Evolutionary conservation across 2,329 filamentous ascomycete genomes (phyloP).

Genomic region (Colletotrichum truncatum): DNA sequence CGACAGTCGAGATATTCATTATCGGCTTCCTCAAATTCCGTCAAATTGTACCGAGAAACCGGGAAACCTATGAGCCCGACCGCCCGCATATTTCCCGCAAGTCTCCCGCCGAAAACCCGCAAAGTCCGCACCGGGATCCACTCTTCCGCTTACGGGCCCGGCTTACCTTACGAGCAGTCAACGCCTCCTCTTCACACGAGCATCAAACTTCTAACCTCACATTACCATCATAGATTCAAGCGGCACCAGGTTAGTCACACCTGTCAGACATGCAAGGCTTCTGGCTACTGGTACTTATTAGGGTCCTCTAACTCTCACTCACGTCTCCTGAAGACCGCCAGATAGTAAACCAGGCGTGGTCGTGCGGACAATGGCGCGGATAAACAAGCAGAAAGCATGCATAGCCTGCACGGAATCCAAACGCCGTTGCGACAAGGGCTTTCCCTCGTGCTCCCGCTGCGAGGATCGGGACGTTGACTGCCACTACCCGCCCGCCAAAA

Average conservation of each 20-base stretch:
- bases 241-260: no score
- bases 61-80: no score
- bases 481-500: slow-evolving; percentile 29
- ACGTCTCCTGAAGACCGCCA: no score
- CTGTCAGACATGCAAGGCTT: no score
- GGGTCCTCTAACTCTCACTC: no score
- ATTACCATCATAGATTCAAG: no score
- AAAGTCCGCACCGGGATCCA: slow-evolving; percentile 11
- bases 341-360: no score
- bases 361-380: background rate
- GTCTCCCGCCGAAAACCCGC: slow-evolving; percentile 31
- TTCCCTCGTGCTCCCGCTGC: slow-evolving; percentile 42
- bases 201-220: no score
- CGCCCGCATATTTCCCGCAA: slow-evolving; percentile 10
- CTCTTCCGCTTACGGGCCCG: background rate
- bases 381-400: slow-evolving; percentile 41
- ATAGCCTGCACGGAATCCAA: slow-evolving; percentile 44
- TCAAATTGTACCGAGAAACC: no score
- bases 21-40: no score
- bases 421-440: slow-evolving; percentile 45
- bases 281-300: no score
- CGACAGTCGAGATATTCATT: no score
- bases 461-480: slow-evolving; percentile 33
- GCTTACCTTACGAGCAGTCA: background rate
- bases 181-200: background rate